A percentile compares a stretch with the other conserved stretches of the same genome.
These are phyloP conservation scores for Trametes coccinea DNA, from an alignment of 768 basidiomycete species.

Conservation along the genomic window DNA sequence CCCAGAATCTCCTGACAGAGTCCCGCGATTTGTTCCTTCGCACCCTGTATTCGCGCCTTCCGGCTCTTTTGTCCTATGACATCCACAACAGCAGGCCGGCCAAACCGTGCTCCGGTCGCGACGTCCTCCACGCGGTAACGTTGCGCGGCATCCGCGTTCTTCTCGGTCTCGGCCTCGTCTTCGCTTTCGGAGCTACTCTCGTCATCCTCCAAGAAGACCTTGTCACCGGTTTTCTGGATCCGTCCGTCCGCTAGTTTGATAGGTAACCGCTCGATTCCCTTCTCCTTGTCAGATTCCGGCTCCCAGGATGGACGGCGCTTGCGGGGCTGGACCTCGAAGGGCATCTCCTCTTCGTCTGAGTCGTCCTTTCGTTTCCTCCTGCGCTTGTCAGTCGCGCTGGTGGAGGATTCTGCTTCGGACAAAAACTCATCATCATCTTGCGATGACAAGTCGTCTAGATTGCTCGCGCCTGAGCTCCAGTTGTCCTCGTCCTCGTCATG, in stretches of 20 bases:
- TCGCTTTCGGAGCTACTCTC: constrained; percentile 25
- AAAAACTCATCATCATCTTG: constrained; percentile 20
- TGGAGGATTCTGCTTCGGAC: constrained; percentile 12
- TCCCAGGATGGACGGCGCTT: constrained; percentile 49
- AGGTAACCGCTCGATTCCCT: constrained; percentile 65
- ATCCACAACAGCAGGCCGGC: constrained; percentile 76
- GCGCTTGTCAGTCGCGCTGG: constrained; percentile 7
- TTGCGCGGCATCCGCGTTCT: constrained; percentile 33
- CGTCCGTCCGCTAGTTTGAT: constrained; percentile 86
- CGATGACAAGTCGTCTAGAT: constrained; percentile 19
- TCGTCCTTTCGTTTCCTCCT: constrained; percentile 24
- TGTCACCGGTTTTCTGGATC: constrained; percentile 58
- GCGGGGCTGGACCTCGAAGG: constrained; percentile 68
- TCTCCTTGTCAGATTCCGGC: constrained; percentile 46
- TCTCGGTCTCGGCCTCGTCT: constrained; percentile 35
- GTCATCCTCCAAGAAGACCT: constrained; percentile 30
- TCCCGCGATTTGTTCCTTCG: constrained; percentile 92
- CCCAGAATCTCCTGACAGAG: constrained; percentile 93
- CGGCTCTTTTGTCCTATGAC: constrained; percentile 68
- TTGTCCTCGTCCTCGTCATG: constrained; percentile 61
- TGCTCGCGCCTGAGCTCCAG: constrained; percentile 49
- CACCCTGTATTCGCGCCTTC: constrained; percentile 64
- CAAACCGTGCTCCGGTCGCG: constrained; percentile 83
- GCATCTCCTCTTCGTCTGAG: constrained; percentile 66
- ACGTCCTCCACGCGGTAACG: constrained; percentile 59